A percentile compares a stretch with the other conserved stretches of the same genome.
phyloP scores from a whole-genome alignment of 140 eudicot genomes.

The Oenanthe javanica region DNA sequence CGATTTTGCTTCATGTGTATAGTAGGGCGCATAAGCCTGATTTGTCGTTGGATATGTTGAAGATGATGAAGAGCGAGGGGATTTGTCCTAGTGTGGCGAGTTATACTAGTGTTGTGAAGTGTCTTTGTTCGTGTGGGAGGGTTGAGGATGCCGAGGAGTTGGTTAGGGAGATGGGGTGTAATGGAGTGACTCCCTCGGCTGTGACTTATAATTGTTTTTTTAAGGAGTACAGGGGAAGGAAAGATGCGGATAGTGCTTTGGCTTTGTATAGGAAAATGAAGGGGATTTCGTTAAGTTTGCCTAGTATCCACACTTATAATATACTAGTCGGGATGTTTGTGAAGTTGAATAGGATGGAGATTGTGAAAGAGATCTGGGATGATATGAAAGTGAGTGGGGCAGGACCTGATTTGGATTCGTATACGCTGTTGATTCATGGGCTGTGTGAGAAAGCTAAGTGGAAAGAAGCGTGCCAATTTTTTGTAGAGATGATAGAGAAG shows the following conservation, averaged over 20 bases:
- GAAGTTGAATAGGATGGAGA: slow-evolving; percentile 41
- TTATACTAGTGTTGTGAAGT: slow-evolving; percentile 74
- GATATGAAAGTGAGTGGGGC: slow-evolving; percentile 59
- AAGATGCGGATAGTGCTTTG: slow-evolving; percentile 67
- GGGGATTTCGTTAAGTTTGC: slow-evolving; percentile 34
- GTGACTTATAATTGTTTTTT: slow-evolving; percentile 80
- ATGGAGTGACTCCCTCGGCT: slow-evolving; percentile 67
- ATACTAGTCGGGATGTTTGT: slow-evolving; percentile 69
- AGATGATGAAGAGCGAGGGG: slow-evolving; percentile 66
- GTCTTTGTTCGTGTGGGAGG: slow-evolving; percentile 81
- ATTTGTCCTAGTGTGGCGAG: slow-evolving; percentile 54
- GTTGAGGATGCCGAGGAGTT: slow-evolving; percentile 51
- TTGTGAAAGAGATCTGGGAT: slow-evolving; percentile 69
- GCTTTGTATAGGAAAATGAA: slow-evolving; percentile 55
- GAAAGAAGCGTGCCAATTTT: slow-evolving; percentile 68
- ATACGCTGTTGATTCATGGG: slow-evolving; percentile 75
- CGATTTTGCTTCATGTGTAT: slow-evolving; percentile 81
- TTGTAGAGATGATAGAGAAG: slow-evolving; percentile 88
- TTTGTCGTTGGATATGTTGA: slow-evolving; percentile 45
- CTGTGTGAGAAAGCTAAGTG: slow-evolving; percentile 70
- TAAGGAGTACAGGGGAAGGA: slow-evolving; percentile 79
- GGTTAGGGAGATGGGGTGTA: slow-evolving; percentile 54
- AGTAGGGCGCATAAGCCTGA: slow-evolving; percentile 87
- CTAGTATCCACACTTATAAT: slow-evolving; percentile 57
- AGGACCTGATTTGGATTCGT: slow-evolving; percentile 91